Base-by-base conservation (phyloP, 371 early-diverging fungal species). In the Dichotomocladium elegans region DNA sequence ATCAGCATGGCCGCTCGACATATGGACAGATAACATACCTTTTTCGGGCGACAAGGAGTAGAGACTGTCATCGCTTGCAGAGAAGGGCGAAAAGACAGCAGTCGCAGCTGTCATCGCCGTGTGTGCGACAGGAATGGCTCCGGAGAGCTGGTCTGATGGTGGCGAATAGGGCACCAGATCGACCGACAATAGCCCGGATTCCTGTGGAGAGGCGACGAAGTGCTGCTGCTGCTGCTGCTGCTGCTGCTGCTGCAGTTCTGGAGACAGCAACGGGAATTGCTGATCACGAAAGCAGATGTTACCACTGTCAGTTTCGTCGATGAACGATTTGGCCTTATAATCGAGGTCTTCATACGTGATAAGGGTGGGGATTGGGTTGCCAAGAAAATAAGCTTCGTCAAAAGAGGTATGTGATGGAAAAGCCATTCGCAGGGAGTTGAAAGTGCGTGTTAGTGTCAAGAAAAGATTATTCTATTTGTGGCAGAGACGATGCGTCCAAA, bases 41-140 rank as follows among this genome's bases (percentile, higher is more conserved):
- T 42, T 28, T 29, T 33, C 53, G 29, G 53, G 19, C 35, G 49
- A 31, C 24, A 31, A 48, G 14, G 37, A 43, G 27, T 37, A 52
- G 11, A 43, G 19, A 25, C 53, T 52, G 12, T 52, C 53, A 42
- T 52, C 53, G 41, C 43, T 52, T 17, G 53, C 37, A 3, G 53
- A 52, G 27, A 52, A 29, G 5, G 53, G 53, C 12, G 40, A 41
- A 43, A 29, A 15, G 12, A 33, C 42, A 48, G 8, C 21, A 24
- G 14, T 12, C 17, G 21, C 15, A 9, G 14, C 31, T 34, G 34
- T 35, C n/a, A 24, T 48, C n/a, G 28, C 34, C 12, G 33, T 30
- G 4, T 27, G 40, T 50, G 37, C 5, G 34, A 19, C 26, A 50
- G 17, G 50, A 35, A 29, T 31, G 8, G 14, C 33, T 33, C 8